Evolutionary conservation across 441 rosid genomes (phyloP).

Genomic region (Gossypium aridum): DNA sequence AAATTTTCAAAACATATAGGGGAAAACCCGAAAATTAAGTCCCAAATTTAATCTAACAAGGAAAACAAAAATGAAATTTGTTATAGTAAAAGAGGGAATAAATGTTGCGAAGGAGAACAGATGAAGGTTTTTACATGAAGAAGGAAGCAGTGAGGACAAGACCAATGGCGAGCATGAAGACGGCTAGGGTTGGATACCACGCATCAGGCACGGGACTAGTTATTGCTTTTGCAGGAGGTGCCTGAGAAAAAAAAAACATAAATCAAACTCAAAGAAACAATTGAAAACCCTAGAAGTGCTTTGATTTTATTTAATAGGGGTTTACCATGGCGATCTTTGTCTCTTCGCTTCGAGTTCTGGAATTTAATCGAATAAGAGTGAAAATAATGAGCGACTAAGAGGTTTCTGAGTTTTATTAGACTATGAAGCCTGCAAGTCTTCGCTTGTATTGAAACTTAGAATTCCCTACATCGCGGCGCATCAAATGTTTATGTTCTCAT

Average conservation of each 20-base stretch:
- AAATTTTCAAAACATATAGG: neutral
- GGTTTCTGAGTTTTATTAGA: neutral
- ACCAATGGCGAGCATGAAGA: conserved; percentile 64
- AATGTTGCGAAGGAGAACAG: neutral
- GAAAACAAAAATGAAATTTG: neutral
- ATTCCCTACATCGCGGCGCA: neutral
- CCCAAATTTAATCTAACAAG: neutral
- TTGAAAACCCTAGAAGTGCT: neutral
- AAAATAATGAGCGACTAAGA: conserved; percentile 2
- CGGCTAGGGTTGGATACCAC: conserved; percentile 68
- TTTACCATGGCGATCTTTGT: conserved; percentile 22
- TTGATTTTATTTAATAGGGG: neutral
- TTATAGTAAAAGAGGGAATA: neutral
- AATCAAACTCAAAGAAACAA: conserved; percentile 4
- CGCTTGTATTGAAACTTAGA: neutral
- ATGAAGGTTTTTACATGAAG: conserved; percentile 60
- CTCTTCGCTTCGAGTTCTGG: conserved; percentile 1
- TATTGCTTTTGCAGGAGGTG: conserved; percentile 47
- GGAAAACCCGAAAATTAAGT: neutral
- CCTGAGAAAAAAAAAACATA: conserved; percentile 24
- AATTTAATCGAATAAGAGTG: conserved; percentile 1
- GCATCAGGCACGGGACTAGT: conserved; percentile 72
- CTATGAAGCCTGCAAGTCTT: neutral
- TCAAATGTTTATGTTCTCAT: neutral
- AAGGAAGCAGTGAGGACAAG: conserved; percentile 76